Percentiles rank a stretch among this genome's conserved stretches.
These are phyloP conservation scores for Rubroshorea leprosula DNA, from an alignment of 345 rosid species.

Conservation along the genomic window DNA sequence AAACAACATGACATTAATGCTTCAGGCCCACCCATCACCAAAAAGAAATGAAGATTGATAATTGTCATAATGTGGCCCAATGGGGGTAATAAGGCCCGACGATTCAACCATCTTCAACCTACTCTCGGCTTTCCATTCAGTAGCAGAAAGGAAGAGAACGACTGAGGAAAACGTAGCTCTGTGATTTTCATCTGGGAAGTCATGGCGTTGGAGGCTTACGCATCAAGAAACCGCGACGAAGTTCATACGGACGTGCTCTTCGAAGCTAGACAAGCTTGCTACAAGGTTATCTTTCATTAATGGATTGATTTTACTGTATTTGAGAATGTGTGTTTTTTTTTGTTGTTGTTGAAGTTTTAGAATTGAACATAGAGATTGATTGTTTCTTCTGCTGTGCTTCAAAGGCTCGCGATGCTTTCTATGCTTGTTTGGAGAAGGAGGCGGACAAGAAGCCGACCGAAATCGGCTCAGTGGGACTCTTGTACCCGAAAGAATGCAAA, in stretches of 20 bases:
- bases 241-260: constrained; percentile 67
- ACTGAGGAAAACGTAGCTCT: not conserved
- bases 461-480: constrained; percentile 69
- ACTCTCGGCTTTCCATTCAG: not conserved
- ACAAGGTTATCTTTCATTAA: constrained; percentile 37
- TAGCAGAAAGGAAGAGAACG: not conserved
- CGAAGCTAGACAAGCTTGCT: constrained; percentile 66
- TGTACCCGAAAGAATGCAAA: constrained; percentile 67
- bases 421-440: constrained; percentile 61
- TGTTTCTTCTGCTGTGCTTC: not conserved
- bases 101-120: too few species aligned
- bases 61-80: too few species aligned
- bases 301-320: not conserved
- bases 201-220: constrained; percentile 44
- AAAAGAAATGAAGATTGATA: too few species aligned
- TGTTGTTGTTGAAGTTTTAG: not conserved
- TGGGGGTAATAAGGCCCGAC: too few species aligned
- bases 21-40: too few species aligned
- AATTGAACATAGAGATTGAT: not conserved
- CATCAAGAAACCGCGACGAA: constrained; percentile 41
- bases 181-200: not conserved
- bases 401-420: constrained; percentile 79
- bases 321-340: not conserved
- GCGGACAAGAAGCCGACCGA: constrained; percentile 66
- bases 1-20: too few species aligned